phyloP scores from a whole-genome alignment of 2,329 filamentous ascomycete genomes.

The Talaromyces amestolkiae region DNA sequence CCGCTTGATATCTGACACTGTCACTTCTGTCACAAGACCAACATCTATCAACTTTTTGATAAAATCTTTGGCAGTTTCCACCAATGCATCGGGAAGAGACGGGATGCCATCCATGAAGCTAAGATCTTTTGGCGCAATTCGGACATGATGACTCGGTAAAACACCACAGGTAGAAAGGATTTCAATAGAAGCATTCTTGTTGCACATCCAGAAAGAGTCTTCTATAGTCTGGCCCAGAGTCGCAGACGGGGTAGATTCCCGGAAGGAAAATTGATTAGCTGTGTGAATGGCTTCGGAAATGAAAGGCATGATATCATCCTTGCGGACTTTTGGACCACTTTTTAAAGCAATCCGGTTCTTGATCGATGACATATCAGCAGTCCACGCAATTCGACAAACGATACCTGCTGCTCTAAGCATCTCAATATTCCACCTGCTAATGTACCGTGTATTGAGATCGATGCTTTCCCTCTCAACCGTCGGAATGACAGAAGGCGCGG shows the following conservation, averaged over 20 bases:
- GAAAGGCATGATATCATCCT: slow-evolving; percentile 63
- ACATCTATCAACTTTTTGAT: slow-evolving; percentile 78
- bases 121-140: slow-evolving; percentile 67
- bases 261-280: slow-evolving; percentile 82
- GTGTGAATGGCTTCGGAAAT: slow-evolving; percentile 79
- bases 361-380: slow-evolving; percentile 79
- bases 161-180: slow-evolving; percentile 86
- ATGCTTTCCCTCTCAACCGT: slow-evolving; percentile 97
- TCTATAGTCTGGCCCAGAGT: slow-evolving; percentile 84
- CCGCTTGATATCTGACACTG: slow-evolving; percentile 76
- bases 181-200: slow-evolving; percentile 76
- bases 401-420: slow-evolving; percentile 89
- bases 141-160: slow-evolving; percentile 76
- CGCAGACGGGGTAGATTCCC: slow-evolving; percentile 82
- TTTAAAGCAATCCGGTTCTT: slow-evolving; percentile 55
- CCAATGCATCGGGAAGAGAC: slow-evolving; percentile 74
- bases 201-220: slow-evolving; percentile 94
- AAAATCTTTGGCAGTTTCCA: slow-evolving; percentile 65
- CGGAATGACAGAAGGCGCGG: slow-evolving; percentile 91
- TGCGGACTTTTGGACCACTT: slow-evolving; percentile 53
- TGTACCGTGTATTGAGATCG: slow-evolving; percentile 91
- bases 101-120: slow-evolving; percentile 87
- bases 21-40: slow-evolving; percentile 83
- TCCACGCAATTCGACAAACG: slow-evolving; percentile 81
- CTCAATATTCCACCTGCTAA: slow-evolving; percentile 92